These are phyloP conservation scores for Aspergillus thermomutatus DNA, from an alignment of 2,329 filamentous ascomycete species.

Conservation along the genomic window DNA sequence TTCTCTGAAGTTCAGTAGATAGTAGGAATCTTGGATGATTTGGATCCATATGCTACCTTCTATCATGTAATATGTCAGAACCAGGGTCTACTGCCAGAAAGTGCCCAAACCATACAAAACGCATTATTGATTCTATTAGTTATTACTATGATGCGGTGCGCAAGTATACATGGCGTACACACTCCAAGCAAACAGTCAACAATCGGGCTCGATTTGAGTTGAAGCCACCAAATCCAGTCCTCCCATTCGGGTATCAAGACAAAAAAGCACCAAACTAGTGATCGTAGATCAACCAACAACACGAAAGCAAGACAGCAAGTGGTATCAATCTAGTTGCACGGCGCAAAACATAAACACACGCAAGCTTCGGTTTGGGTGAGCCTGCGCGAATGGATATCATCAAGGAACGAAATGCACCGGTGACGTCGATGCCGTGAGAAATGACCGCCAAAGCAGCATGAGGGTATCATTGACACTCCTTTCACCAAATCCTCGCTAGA, in stretches of 20 bases:
- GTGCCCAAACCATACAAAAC: constrained; percentile 12
- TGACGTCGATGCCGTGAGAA: constrained; percentile 19
- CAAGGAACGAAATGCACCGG: constrained; percentile 29
- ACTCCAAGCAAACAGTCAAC: constrained; percentile 22
- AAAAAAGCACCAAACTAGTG: constrained; percentile 24
- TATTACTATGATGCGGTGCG: constrained; percentile 34
- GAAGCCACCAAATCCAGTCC: constrained; percentile 16
- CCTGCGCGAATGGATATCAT: constrained; percentile 33
- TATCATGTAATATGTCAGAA: background rate
- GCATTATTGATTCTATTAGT: constrained; percentile 35
- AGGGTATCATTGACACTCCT: constrained; percentile 32
- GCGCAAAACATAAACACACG: constrained; percentile 25
- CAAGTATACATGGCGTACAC: constrained; percentile 19
- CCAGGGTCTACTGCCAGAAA: background rate
- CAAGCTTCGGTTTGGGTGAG: constrained; percentile 20
- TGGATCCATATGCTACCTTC: background rate
- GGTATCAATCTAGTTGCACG: constrained; percentile 37
- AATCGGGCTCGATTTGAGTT: constrained; percentile 22
- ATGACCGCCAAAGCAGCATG: constrained; percentile 25
- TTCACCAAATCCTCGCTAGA: constrained; percentile 9
- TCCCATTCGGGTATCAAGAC: constrained; percentile 36
- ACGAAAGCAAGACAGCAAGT: constrained; percentile 31
- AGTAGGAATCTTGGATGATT: too few species aligned
- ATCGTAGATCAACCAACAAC: constrained; percentile 24
- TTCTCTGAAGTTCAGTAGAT: too few species aligned